Conservation (phyloP, 768 basidiomycete species). For the Naganishia onofrii region DNA sequence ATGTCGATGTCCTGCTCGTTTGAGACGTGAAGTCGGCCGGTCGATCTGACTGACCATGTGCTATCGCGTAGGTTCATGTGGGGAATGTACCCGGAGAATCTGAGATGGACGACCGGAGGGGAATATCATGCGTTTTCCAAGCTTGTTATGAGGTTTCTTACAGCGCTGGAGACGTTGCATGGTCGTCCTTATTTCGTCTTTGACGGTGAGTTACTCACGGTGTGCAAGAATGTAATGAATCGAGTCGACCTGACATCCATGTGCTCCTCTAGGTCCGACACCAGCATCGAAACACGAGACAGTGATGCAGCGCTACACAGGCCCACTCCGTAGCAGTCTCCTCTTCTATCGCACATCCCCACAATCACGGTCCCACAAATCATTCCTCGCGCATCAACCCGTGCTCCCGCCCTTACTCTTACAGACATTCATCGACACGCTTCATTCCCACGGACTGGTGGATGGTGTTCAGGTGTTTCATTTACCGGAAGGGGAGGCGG, state of each 20-base stretch:
- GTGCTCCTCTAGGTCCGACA: constrained; percentile 38
- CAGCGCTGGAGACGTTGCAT: constrained; percentile 43
- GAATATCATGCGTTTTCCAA: constrained; percentile 47
- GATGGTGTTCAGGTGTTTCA: constrained; percentile 34
- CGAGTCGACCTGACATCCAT: neutral
- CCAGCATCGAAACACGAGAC: constrained; percentile 49
- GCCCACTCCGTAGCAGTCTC: constrained; percentile 36
- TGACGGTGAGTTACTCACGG: constrained; percentile 45
- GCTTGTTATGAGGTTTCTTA: constrained; percentile 39
- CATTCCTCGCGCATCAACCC: constrained; percentile 35
- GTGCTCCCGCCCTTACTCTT: constrained; percentile 49
- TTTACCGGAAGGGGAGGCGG: constrained; percentile 49
- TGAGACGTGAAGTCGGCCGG: no score
- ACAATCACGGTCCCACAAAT: constrained; percentile 43
- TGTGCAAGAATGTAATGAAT: neutral
- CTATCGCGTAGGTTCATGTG: constrained; percentile 45
- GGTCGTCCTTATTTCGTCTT: constrained; percentile 50
- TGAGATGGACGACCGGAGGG: constrained; percentile 50
- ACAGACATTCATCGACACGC: constrained; percentile 44
- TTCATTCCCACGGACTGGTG: constrained; percentile 31
- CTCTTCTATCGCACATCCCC: constrained; percentile 52
- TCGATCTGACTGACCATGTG: neutral
- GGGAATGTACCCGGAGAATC: constrained; percentile 41
- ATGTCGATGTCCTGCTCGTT: no score
- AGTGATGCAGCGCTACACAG: constrained; percentile 37